These are phyloP conservation scores for Fonsecaea monophora DNA, from an alignment of 2,329 filamentous ascomycete genomes.

Conservation along the genomic window DNA sequence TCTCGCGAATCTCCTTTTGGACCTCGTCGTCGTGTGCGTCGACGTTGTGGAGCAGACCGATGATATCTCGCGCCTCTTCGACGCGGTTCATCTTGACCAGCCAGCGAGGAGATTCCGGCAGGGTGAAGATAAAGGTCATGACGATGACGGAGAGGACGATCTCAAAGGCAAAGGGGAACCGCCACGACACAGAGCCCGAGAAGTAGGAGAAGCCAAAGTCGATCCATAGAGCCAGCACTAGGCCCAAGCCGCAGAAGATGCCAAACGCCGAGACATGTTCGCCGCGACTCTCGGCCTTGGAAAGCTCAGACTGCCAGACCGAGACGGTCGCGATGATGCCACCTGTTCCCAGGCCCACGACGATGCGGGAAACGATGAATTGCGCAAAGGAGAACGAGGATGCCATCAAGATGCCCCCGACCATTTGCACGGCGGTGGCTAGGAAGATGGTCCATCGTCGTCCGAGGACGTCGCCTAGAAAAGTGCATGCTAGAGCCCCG, in stretches of 20 bases:
- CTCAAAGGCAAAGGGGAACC: constrained; percentile 55
- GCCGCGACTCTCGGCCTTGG: constrained; percentile 43
- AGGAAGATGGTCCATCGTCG: constrained; percentile 48
- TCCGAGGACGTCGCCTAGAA: constrained; percentile 55
- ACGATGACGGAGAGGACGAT: constrained; percentile 50
- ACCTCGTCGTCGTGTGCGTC: constrained; percentile 54
- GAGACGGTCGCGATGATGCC: constrained; percentile 4
- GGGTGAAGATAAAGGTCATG: constrained; percentile 11
- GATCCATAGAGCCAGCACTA: constrained; percentile 59
- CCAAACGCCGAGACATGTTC: constrained; percentile 56
- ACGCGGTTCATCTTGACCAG: constrained; percentile 51
- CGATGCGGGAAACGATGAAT: constrained; percentile 59
- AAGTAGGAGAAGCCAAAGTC: constrained; percentile 59
- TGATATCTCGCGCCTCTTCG: constrained; percentile 46
- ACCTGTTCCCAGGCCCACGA: constrained; percentile 32
- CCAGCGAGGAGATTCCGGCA: constrained; percentile 54
- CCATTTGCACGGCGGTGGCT: constrained; percentile 11
- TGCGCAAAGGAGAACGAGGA: constrained; percentile 54
- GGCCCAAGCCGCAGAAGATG: constrained; percentile 59
- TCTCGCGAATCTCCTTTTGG: constrained; percentile 55
- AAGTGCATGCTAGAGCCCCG: constrained; percentile 55
- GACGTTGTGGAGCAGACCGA: constrained; percentile 49
- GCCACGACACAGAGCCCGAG: constrained; percentile 52
- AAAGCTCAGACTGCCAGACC: constrained; percentile 1
- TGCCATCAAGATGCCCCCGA: constrained; percentile 57